phyloP scores from a whole-genome alignment of 768 basidiomycete genomes.

The Naganishia antarctica region DNA sequence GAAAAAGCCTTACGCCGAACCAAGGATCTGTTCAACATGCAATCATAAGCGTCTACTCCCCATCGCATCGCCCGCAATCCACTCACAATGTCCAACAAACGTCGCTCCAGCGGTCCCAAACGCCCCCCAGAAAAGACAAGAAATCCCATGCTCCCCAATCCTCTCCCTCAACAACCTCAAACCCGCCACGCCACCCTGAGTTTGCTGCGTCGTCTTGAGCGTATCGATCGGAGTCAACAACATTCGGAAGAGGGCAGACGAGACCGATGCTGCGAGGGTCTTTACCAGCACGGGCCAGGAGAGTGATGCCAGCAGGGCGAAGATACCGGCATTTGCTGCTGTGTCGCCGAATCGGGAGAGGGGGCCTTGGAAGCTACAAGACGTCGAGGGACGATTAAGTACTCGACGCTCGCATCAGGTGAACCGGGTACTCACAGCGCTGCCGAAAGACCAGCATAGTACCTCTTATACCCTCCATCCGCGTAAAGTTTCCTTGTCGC shows the following conservation, averaged over 20 bases:
- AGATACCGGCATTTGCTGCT: constrained; percentile 84
- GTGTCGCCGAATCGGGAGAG: constrained; percentile 82
- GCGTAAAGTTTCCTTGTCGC: constrained; percentile 65
- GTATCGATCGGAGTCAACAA: constrained; percentile 89
- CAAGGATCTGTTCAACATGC: constrained; percentile 39
- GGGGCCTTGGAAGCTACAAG: constrained; percentile 48
- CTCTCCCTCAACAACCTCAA: constrained; percentile 63
- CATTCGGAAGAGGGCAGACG: constrained; percentile 82
- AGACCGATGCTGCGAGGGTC: constrained; percentile 70
- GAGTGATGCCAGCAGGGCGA: constrained; percentile 76
- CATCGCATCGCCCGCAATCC: background rate
- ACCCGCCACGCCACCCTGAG: constrained; percentile 67
- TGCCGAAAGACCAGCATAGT: constrained; percentile 79
- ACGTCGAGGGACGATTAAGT: constrained; percentile 41
- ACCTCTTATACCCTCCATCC: constrained; percentile 76
- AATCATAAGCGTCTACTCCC: constrained; percentile 19
- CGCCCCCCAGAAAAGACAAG: constrained; percentile 82
- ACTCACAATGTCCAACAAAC: constrained; percentile 73
- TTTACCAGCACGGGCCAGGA: constrained; percentile 63
- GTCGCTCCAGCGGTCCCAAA: constrained; percentile 87
- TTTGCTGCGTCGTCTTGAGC: constrained; percentile 90
- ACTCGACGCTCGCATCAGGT: no score
- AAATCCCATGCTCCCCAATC: constrained; percentile 68
- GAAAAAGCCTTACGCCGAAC: constrained; percentile 46
- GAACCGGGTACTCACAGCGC: constrained; percentile 67